A percentile compares a stretch with the other conserved stretches of the same genome.
These are phyloP conservation scores for Diaporthe amygdali DNA, from an alignment of 2,329 filamentous ascomycete species.

Conservation along the genomic window DNA sequence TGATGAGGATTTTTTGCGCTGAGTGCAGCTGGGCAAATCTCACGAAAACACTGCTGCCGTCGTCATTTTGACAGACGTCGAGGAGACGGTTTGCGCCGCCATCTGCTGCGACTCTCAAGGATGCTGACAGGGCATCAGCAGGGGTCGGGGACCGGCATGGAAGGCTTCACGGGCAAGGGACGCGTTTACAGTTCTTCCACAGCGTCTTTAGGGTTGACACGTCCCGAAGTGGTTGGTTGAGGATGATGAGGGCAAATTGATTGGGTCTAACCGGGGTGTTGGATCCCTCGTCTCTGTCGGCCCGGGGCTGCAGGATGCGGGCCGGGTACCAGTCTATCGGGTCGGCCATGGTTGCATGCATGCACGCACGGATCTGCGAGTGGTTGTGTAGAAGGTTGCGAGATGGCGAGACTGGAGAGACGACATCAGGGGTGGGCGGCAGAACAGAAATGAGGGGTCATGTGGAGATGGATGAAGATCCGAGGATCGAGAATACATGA, in stretches of 20 bases:
- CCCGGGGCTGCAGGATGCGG: constrained; percentile 24
- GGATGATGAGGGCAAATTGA: constrained; percentile 51
- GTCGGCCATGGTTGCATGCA: constrained; percentile 6
- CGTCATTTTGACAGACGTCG: constrained; percentile 36
- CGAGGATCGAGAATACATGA: background rate
- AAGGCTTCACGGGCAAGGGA: constrained; percentile 18
- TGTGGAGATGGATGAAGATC: background rate
- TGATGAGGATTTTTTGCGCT: background rate
- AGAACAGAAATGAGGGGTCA: background rate
- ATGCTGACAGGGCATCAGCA: constrained; percentile 49
- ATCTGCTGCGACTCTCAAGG: constrained; percentile 80
- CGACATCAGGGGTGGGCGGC: background rate
- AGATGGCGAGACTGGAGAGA: background rate
- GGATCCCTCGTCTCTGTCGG: background rate
- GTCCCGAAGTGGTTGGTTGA: constrained; percentile 57
- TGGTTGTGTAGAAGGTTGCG: background rate
- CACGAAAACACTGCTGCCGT: constrained; percentile 41
- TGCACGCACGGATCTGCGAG: constrained; percentile 4
- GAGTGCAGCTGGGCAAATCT: background rate
- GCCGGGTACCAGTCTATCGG: constrained; percentile 32
- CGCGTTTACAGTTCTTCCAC: constrained; percentile 51
- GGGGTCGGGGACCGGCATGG: no score
- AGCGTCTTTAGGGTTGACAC: constrained; percentile 53
- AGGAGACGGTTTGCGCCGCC: constrained; percentile 84
- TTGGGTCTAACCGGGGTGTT: background rate